phyloP scores from a whole-genome alignment of 2,329 filamentous ascomycete genomes.

The Colletotrichum sp. region DNA sequence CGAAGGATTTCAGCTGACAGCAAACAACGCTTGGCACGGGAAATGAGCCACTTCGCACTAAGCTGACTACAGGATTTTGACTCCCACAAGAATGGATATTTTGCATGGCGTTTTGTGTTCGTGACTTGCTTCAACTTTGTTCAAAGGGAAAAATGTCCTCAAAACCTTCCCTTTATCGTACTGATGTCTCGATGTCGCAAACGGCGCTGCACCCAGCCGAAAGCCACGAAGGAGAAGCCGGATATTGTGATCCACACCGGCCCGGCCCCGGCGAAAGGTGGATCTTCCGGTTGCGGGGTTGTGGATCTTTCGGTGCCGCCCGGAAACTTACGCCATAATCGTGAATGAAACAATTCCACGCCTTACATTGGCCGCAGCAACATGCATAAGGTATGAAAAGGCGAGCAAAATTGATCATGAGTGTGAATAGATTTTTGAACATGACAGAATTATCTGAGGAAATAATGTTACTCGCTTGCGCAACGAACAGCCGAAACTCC shows the following conservation, averaged over 20 bases:
- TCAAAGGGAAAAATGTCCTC: neutral
- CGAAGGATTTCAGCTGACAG: neutral
- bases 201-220: neutral
- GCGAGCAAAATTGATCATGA: neutral
- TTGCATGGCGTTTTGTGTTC: neutral
- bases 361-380: neutral
- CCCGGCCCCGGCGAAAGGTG: neutral
- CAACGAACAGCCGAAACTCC: neutral
- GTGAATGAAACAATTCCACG: fast-evolving
- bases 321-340: neutral
- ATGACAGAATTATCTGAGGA: neutral
- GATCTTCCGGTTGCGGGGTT: neutral
- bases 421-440: neutral
- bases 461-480: fast-evolving
- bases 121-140: neutral
- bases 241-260: neutral
- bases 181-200: fast-evolving
- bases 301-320: neutral
- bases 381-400: fast-evolving
- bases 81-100: neutral
- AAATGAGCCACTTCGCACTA: neutral
- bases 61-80: neutral
- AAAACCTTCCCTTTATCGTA: neutral
- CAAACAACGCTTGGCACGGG: neutral
- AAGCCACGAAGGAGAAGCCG: neutral